Base-by-base conservation (phyloP, 768 basidiomycete genomes). In the Leccinum barrowsii region DNA sequence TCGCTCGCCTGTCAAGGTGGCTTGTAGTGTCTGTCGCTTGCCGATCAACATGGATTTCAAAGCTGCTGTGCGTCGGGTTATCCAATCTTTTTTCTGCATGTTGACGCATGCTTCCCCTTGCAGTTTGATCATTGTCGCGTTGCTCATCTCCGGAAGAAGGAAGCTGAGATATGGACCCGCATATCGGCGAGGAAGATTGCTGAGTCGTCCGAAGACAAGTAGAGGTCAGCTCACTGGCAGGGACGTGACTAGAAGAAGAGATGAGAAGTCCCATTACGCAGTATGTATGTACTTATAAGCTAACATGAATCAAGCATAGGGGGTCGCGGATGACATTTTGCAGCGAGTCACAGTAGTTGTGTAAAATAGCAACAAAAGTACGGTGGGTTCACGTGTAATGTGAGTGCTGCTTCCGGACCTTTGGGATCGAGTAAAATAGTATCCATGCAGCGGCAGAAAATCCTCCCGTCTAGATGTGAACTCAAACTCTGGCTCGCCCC, bases 401-500 rank as follows among this genome's bases (percentile, higher is more conserved):
- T 50, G 26, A 53, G 19, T 56, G 51, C 24, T 28, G 54, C 55
- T 54, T 59, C 51, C 30, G 22, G 30, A 15, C 17, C 22, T 58
- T 53, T 42, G 11, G 19, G 50, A 44, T 54, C 52, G 56, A 37
- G 37, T 57, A 59, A 46, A 21, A 52, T 49, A 34, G 54, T 30
- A 54, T 59, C 30, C 48, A 28, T 61, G 52, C 50, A 54, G 46
- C 26, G 57, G 50, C 61, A 59, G 46, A 55, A 50, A 42, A 26
- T 42, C 55, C 40, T 52, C 55, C 30, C 21, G 52, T 58, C 65
- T 60, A 69, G 46, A 62, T 59, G 52, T 65, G 42, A 52, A 40
- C 7, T 52, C 12, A 35, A 4, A 54, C 24, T 50, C 28, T 44
- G 35, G 24, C 40, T 49, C 58, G 26, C 35, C 37, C 24, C 11